These are phyloP conservation scores for Echium plantagineum DNA, from an alignment of 257 asterid genomes.

Conservation along the genomic window DNA sequence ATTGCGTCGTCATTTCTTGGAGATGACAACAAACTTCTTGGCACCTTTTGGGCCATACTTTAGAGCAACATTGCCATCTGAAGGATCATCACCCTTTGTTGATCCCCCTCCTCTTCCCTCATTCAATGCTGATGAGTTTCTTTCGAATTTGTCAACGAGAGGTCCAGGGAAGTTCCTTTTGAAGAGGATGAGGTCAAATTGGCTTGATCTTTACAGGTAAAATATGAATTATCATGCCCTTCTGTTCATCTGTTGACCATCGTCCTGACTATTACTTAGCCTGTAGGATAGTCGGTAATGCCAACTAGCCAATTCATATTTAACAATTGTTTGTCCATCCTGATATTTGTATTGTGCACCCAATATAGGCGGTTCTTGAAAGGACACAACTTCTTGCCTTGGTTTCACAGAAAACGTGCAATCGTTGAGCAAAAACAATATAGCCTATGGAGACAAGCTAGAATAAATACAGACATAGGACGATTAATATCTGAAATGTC, in stretches of 20 bases:
- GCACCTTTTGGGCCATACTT: conserved; percentile 98
- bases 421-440: conserved; percentile 91
- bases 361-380: conserved; percentile 69
- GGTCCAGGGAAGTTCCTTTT: conserved; percentile 93
- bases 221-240: conserved; percentile 2
- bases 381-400: conserved; percentile 85
- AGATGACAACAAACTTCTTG: conserved; percentile 90
- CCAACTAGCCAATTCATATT: background rate
- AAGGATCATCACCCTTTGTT: conserved; percentile 79
- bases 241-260: conserved; percentile 1
- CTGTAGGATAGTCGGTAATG: no score
- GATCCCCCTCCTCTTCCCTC: conserved; percentile 91
- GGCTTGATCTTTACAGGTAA: conserved; percentile 96
- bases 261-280: no score
- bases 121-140: conserved; percentile 68
- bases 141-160: conserved; percentile 54
- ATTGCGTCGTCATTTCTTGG: conserved; percentile 94
- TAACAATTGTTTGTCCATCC: background rate
- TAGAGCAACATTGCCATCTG: conserved; percentile 77
- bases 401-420: conserved; percentile 91
- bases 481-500: conserved; percentile 52
- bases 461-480: conserved; percentile 59
- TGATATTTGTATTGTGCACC: conserved; percentile 14
- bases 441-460: conserved; percentile 87
- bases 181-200: conserved; percentile 84